These are phyloP conservation scores for Morella rubra DNA, from an alignment of 306 rosid species.

Conservation along the genomic window DNA sequence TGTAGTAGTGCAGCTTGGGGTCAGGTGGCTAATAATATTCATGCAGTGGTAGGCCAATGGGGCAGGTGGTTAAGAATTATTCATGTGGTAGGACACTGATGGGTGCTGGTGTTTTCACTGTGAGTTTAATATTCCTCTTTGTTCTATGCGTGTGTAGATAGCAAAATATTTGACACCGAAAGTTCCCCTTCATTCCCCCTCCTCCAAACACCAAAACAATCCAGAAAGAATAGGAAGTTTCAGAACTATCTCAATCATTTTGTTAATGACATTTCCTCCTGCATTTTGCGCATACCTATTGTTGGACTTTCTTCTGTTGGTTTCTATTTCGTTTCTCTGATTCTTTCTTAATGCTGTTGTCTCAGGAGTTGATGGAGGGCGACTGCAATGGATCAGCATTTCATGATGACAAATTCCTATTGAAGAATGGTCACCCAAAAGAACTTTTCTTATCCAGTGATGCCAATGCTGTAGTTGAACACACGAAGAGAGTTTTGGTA, in stretches of 20 bases:
- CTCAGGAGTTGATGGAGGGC: constrained; percentile 70
- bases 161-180: no score
- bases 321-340: background rate
- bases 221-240: no score
- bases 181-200: no score
- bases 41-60: no score
- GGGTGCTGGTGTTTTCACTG: no score
- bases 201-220: no score
- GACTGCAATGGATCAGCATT: constrained; percentile 65
- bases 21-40: no score
- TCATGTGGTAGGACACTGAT: no score
- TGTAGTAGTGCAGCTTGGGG: no score
- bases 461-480: constrained; percentile 93
- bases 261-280: background rate
- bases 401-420: constrained; percentile 73
- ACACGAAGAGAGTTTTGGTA: constrained; percentile 87
- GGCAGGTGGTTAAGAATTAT: no score
- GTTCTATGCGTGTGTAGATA: no score
- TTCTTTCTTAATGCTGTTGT: constrained; percentile 11
- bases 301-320: background rate
- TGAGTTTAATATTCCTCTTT: no score
- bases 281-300: background rate
- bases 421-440: constrained; percentile 72
- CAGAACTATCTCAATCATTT: background rate
- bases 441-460: constrained; percentile 97